Conservation (phyloP, 2,329 filamentous ascomycete genomes). For the Claviceps purpurea region DNA sequence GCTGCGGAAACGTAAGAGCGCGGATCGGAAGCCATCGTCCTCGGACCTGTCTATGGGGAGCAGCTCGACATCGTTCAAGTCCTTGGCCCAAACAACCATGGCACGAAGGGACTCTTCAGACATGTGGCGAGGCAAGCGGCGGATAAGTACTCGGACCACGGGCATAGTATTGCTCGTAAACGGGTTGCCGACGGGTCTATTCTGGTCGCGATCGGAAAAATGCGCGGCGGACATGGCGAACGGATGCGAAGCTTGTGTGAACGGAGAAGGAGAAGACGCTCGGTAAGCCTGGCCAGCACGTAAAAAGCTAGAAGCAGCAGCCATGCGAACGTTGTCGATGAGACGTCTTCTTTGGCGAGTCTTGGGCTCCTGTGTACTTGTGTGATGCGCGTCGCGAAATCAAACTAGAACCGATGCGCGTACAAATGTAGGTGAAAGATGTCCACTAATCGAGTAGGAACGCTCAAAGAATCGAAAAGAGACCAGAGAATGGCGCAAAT, state of each 20-base stretch:
- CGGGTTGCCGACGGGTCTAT: conserved; percentile 26
- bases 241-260: conserved; percentile 21
- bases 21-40: conserved; percentile 37
- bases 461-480: neutral
- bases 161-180: conserved; percentile 22
- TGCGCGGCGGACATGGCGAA: conserved; percentile 19
- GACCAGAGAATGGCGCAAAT: neutral
- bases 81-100: conserved; percentile 47
- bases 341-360: conserved; percentile 11
- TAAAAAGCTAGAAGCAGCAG: conserved; percentile 27
- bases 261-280: conserved; percentile 9
- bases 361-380: neutral
- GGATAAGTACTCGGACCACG: conserved; percentile 34
- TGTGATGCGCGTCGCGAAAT: neutral
- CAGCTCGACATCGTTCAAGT: conserved; percentile 37
- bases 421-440: neutral
- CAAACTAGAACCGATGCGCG: neutral
- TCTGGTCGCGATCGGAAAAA: conserved; percentile 26
- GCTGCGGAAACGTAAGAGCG: conserved; percentile 39
- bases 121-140: conserved; percentile 39
- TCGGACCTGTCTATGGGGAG: conserved; percentile 34
- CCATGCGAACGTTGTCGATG: conserved; percentile 24
- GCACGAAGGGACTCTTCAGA: conserved; percentile 39
- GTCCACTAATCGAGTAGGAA: neutral
- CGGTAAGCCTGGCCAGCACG: conserved; percentile 26